Conservation (phyloP, 345 rosid species). For the Rhodamnia rubescens region DNA sequence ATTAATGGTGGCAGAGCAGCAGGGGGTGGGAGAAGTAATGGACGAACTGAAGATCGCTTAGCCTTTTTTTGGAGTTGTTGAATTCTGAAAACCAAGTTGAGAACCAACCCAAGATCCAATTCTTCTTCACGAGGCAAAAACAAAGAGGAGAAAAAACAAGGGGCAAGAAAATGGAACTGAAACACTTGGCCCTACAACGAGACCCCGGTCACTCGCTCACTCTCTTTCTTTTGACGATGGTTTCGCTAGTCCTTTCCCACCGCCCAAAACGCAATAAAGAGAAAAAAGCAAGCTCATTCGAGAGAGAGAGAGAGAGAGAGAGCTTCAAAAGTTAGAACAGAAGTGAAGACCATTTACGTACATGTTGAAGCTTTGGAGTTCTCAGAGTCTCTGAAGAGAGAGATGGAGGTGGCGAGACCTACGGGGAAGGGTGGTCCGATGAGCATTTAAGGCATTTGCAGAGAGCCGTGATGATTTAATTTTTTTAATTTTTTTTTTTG, state of each 20-base stretch:
- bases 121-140: neutral
- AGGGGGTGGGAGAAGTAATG: neutral
- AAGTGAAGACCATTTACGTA: neutral
- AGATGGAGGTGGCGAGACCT: neutral
- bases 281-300: neutral
- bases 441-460: neutral
- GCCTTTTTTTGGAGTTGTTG: neutral
- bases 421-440: neutral
- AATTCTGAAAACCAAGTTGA: neutral
- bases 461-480: neutral
- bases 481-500: neutral
- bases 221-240: neutral
- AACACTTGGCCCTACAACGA: neutral
- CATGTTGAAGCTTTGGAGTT: neutral
- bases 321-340: neutral
- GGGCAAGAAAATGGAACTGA: neutral
- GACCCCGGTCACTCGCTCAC: neutral
- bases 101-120: neutral
- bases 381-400: neutral
- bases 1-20: neutral
- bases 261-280: neutral
- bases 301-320: neutral
- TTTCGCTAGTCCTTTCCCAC: neutral
- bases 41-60: neutral
- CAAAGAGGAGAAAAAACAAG: neutral